Percentiles rank a stretch among this genome's conserved stretches.
Conservation (phyloP, 352 stramenopile genomes). For the Pythium myriotylum region DNA sequence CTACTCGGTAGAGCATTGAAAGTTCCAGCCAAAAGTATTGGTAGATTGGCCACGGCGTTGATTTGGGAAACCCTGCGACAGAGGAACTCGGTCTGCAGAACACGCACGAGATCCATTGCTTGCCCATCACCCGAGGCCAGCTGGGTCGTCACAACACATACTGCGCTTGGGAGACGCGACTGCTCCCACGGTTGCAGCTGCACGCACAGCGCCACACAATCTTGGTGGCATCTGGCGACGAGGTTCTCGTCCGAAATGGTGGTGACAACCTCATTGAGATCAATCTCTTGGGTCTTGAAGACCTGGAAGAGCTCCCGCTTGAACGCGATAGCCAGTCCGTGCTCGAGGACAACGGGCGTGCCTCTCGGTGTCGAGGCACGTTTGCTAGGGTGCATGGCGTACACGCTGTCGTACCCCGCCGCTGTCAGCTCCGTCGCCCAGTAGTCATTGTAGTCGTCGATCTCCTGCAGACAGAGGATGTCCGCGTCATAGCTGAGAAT, state of each 20-base stretch:
- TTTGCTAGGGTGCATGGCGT: slow-evolving; percentile 34
- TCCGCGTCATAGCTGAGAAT: slow-evolving; percentile 80
- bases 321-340: slow-evolving; percentile 86
- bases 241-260: slow-evolving; percentile 51
- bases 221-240: slow-evolving; percentile 47
- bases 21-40: slow-evolving; percentile 76
- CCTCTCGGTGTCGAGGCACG: background rate
- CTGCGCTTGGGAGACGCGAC: slow-evolving; percentile 60
- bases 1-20: slow-evolving; percentile 82
- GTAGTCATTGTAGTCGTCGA: slow-evolving; percentile 89
- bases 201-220: slow-evolving; percentile 77
- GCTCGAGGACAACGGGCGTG: slow-evolving; percentile 32
- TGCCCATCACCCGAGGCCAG: slow-evolving; percentile 30
- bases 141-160: slow-evolving; percentile 66
- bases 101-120: slow-evolving; percentile 57
- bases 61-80: slow-evolving; percentile 68
- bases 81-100: slow-evolving; percentile 73
- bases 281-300: slow-evolving; percentile 56
- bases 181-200: slow-evolving; percentile 84
- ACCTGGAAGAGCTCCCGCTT: slow-evolving; percentile 77
- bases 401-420: slow-evolving; percentile 86
- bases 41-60: slow-evolving; percentile 84
- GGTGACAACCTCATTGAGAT: slow-evolving; percentile 58
- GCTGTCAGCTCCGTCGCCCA: slow-evolving; percentile 68
- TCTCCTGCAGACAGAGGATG: slow-evolving; percentile 88